Evolutionary conservation across 2,329 filamentous ascomycete species (phyloP), one percentile per base, ranked within the genome.

Genomic region (Zymoseptoria ardabiliae): DNA sequence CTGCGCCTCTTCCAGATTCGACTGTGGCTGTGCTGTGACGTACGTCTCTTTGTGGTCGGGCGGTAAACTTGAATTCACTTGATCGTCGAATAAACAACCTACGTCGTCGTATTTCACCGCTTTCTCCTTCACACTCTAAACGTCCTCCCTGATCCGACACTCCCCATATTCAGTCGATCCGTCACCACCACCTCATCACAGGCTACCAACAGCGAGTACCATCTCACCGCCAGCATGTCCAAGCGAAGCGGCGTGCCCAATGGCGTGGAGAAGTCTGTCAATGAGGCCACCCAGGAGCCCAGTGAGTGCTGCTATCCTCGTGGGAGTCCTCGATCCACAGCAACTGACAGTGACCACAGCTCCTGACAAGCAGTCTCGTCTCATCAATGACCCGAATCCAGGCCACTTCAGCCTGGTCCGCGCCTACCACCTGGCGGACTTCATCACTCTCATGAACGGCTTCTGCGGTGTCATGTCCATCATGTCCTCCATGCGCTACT

Each of bases 401-500:
- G 87, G 88, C 48, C 89, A 92, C 78, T 92, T 92, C 75, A 80
- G 78, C 50, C 75, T 82, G 64, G 67, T 82, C 57, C 77, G 76
- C 63, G 79, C 78, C 58, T 82, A 94, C 73, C 86, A 96, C 74
- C 81, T 95, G 71, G 86, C 92, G 65, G 85, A 96, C 76, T 79
- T 91, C 69, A 86, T 93, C 66, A 85, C 95, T 76, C 80, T 91
- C 69, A 90, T 96, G 76, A 92, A 91, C 28, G 89, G 90, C 65
- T 89, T 91, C 75, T 94, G 90, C 76, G 90, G 90, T 65, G 85
- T 96, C 74, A 93, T 97, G 88, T 97, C 93, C 72, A 85, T 99
- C 72, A 92, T 97, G 78, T 92, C 91, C 52, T 96, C 91, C 22
- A 84, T 99, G 78, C 90, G 91, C 66, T 97, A 97, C 81, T 94